Base-by-base conservation (phyloP, 495 filamentous ascomycete species). In the Neurospora sp. region DNA sequence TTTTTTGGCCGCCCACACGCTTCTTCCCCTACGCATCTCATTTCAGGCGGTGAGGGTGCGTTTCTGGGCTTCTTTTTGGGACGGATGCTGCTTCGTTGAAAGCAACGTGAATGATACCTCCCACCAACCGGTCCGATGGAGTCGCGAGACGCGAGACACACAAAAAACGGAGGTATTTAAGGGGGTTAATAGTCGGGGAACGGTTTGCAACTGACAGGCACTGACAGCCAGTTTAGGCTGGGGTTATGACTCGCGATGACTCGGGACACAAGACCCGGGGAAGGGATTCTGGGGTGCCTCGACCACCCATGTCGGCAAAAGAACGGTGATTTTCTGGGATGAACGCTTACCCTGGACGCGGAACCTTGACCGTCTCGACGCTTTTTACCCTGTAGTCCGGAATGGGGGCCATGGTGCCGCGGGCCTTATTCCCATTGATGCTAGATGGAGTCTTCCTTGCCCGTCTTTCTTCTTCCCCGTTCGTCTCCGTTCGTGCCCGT, bases 31-130 rank as follows among this genome's bases (percentile, higher is more conserved):
- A n/a, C 40, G 41, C 61, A 45, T 22, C 35, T 42, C 72, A 65
- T 71, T 69, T 69, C 71, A 73, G 73, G 76, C 76, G 75, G 75
- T 77, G 75, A 78, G 73, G 71, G 53, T 65, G 6, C 53, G 20
- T 65, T 65, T 35, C 14, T 31, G 27, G 27, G 27, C 27, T 35
- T 35, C 12, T 35, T 65, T 37, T 65, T 18, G 20, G 14, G 14
- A 31, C 53, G 27, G 27, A 61, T 65, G 53, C 3, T 65, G 27
- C 27, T 65, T 16, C 27, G 1, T 14, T 31, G 3, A 35, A 65
- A 65, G 53, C 27, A 37, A 65, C 53, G 14, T 31, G 6, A 61
- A 31, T 65, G 53, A 35, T 65, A 14, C 12, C 12, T 65, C 27
- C 27, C 27, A 65, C 53, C 27, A 35, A 61, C 53, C 27, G 53